Evolutionary conservation across 345 rosid genomes (phyloP).

Genomic region (Limnanthes douglasii): DNA sequence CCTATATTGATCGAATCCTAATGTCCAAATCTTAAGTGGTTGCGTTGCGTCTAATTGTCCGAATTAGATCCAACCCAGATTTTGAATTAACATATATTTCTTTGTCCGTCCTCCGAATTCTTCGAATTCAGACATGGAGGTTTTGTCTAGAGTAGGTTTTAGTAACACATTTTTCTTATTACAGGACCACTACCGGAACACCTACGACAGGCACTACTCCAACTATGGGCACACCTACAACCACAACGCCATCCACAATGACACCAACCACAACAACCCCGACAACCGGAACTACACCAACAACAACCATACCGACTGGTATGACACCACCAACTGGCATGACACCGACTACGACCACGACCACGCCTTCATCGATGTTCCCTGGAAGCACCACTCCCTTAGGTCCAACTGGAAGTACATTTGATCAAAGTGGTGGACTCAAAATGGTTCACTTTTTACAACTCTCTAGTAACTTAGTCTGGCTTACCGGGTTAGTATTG

Average conservation of each 20-base stretch:
- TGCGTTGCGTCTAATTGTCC: too few species aligned
- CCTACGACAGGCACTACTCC: slow-evolving; percentile 12
- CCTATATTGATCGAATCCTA: too few species aligned
- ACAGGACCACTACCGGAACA: slow-evolving; percentile 16
- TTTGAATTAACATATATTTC: background rate
- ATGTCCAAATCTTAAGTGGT: too few species aligned
- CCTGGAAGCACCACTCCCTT: slow-evolving; percentile 6
- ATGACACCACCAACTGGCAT: background rate
- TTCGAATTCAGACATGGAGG: background rate
- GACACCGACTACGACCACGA: slow-evolving; percentile 2
- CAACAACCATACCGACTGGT: background rate
- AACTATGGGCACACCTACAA: slow-evolving; percentile 7
- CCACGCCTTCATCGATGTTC: slow-evolving; percentile 7
- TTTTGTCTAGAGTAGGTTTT: background rate
- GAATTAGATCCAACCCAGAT: too few species aligned
- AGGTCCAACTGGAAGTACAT: slow-evolving; percentile 17
- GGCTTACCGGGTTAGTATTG: too few species aligned
- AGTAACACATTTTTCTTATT: background rate
- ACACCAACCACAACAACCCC: slow-evolving; percentile 5
- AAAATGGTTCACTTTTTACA: too few species aligned
- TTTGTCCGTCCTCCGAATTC: slow-evolving; percentile 11
- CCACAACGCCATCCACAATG: slow-evolving; percentile 6
- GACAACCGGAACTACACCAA: slow-evolving; percentile 1
- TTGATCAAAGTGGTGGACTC: slow-evolving; percentile 14
- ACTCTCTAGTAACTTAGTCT: too few species aligned